These are phyloP conservation scores for Globisporangium recalcitrans DNA, from an alignment of 352 stramenopile genomes.

Conservation along the genomic window DNA sequence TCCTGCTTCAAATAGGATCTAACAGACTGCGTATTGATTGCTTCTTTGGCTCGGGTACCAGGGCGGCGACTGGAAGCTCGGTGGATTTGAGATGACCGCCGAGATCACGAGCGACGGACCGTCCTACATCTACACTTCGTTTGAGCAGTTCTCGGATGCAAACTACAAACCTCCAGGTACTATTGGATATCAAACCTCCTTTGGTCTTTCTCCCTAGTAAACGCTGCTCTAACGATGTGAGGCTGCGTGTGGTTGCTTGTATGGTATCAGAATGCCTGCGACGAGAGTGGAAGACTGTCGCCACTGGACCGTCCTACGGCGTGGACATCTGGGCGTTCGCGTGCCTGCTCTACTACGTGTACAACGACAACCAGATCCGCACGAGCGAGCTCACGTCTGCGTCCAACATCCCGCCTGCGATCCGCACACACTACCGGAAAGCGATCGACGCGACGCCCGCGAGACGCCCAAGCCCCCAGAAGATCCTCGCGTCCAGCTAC, in stretches of 20 bases:
- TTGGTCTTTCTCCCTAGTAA: not conserved
- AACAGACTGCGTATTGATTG: not conserved
- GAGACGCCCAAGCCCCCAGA: constrained; percentile 75
- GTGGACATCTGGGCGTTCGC: constrained; percentile 79
- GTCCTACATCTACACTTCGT: constrained; percentile 69
- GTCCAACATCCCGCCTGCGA: constrained; percentile 58
- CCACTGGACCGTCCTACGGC: constrained; percentile 38
- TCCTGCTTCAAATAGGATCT: not conserved
- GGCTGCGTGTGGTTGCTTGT: not conserved
- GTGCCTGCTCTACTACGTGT: constrained; percentile 72
- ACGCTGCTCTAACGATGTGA: not conserved
- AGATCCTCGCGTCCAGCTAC: constrained; percentile 84
- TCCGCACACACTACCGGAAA: constrained; percentile 75
- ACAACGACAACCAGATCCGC: constrained; percentile 66
- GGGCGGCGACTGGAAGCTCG: constrained; percentile 95
- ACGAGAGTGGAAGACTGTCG: constrained; percentile 70
- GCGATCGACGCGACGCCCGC: constrained; percentile 63
- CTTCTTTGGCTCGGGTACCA: constrained; percentile 11
- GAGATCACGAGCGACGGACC: constrained; percentile 79
- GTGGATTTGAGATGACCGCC: constrained; percentile 89
- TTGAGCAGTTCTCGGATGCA: constrained; percentile 81
- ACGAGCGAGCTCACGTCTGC: constrained; percentile 48
- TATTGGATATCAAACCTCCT: not conserved
- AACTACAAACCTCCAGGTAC: constrained; percentile 77
- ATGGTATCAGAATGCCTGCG: constrained; percentile 59